Evolutionary conservation across 345 rosid genomes (phyloP), one percentile per base, ranked within the genome.

Genomic region (Citropsis articulata): DNA sequence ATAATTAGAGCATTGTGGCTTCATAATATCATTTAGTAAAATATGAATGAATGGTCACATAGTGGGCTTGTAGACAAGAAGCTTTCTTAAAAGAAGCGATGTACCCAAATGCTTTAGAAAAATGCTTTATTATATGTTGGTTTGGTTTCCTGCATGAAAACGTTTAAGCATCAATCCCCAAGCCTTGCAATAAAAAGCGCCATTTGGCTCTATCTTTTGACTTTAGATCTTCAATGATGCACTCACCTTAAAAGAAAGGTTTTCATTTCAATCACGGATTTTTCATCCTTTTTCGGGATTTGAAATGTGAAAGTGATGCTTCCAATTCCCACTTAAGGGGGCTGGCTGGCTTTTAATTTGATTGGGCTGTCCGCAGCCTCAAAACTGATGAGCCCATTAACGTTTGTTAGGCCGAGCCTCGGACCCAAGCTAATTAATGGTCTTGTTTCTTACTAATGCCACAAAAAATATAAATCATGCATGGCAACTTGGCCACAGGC

Each of bases 31-130:
- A 40, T 2, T 40, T 40, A 2, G 13, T 8, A 9, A 4, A 18
- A 53, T 18, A 18, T 53, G 8, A 53, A 18, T 5, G 50, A 45
- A 53, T 50, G 56, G 62, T 57, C 13, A 12, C 36, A 1, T 4
- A 13, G 10, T 57, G 76, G 55, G 50, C 19, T 56, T 40, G 28
- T 9, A 62, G 68, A 27, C 68, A 61, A 40, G 40, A 38, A 7
- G 40, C 68, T 61, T 73, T 73, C 40, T 73, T 21, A 27, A 73
- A 73, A 61, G 77, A 61, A 40, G 77, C 27, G 69, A 73, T 40
- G 69, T 25, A 16, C 28, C 33, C 7, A 18, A 38, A 9, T 42
- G 33, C 35, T 63, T 73, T 40, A 25, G n/a, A n/a, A n/a, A 18
- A 38, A 9, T 42, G 33, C 35, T 63, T 73, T 40, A 25, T 61